Conservation (phyloP, 2,329 filamentous ascomycete genomes). For the Leptographium procerum region DNA sequence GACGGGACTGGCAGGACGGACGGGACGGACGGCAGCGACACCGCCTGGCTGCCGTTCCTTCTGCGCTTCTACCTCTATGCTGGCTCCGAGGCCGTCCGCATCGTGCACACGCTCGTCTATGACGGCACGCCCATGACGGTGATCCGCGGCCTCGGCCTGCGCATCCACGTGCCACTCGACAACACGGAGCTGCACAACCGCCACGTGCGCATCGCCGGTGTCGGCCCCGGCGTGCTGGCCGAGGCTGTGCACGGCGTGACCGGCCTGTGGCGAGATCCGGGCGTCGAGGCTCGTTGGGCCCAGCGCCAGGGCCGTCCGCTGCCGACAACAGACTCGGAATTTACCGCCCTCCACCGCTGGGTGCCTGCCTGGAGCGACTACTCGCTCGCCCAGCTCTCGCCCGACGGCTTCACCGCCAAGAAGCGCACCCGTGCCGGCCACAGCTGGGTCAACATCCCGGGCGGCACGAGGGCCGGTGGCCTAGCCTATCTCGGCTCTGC, state of each 20-base stretch:
- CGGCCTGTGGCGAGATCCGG: slow-evolving; percentile 44
- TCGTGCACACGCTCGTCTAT: slow-evolving; percentile 45
- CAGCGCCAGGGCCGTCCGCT: slow-evolving; percentile 21
- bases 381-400: slow-evolving; percentile 42
- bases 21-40: background rate
- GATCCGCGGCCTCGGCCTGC: slow-evolving; percentile 33
- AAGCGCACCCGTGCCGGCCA: slow-evolving; percentile 48
- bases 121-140: slow-evolving; percentile 33
- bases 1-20: too few species aligned
- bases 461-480: slow-evolving; percentile 42
- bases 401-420: slow-evolving; percentile 48
- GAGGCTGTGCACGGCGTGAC: slow-evolving; percentile 51
- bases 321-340: slow-evolving; percentile 16
- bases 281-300: slow-evolving; percentile 31
- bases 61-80: slow-evolving; percentile 49
- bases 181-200: slow-evolving; percentile 44
- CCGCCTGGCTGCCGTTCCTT: slow-evolving; percentile 35
- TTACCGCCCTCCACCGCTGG: background rate
- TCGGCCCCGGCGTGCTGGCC: slow-evolving; percentile 40
- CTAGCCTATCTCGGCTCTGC: slow-evolving; percentile 48
- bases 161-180: slow-evolving; percentile 41
- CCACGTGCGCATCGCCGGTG: slow-evolving; percentile 44
- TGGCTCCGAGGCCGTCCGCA: slow-evolving; percentile 40
- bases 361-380: slow-evolving; percentile 48
- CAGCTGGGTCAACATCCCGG: slow-evolving; percentile 47